These are phyloP conservation scores for Trichoderma gamsii DNA, from an alignment of 495 filamentous ascomycete species.

Conservation along the genomic window DNA sequence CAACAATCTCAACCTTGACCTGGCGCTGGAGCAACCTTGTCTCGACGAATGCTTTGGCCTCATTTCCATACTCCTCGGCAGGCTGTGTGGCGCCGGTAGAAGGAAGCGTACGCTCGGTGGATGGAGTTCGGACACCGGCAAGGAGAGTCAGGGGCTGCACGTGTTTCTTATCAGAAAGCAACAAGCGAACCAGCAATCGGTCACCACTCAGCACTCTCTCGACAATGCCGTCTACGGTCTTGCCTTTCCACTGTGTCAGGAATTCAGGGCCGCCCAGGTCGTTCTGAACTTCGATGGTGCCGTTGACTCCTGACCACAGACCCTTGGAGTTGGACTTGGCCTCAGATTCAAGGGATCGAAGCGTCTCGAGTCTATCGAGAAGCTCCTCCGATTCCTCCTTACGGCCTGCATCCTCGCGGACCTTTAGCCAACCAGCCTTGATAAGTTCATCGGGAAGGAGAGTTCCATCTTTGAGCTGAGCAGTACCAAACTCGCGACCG, in stretches of 20 bases:
- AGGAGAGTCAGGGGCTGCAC: conserved; percentile 75
- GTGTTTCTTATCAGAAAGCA: conserved; percentile 70
- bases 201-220: conserved; percentile 90
- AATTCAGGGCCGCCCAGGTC: conserved; percentile 73
- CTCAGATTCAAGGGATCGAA: conserved; percentile 71
- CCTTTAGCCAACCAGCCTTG: conserved; percentile 79
- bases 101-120: conserved; percentile 71
- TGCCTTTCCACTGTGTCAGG: conserved; percentile 68
- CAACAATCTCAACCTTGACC: conserved; percentile 73
- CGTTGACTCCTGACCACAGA: conserved; percentile 57
- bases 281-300: conserved; percentile 66
- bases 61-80: conserved; percentile 80
- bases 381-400: conserved; percentile 78
- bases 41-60: conserved; percentile 82
- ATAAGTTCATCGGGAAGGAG: conserved; percentile 73
- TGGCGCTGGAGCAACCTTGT: conserved; percentile 75
- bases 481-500: conserved; percentile 80
- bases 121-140: conserved; percentile 81
- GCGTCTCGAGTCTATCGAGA: conserved; percentile 60
- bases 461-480: conserved; percentile 65
- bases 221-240: conserved; percentile 65
- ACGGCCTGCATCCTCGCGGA: conserved; percentile 85
- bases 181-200: conserved; percentile 75
- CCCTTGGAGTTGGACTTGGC: conserved; percentile 74
- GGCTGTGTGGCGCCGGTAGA: conserved; percentile 71